phyloP scores from a whole-genome alignment of 78 protist species.

The Pigoraptor vietnamica region DNA sequence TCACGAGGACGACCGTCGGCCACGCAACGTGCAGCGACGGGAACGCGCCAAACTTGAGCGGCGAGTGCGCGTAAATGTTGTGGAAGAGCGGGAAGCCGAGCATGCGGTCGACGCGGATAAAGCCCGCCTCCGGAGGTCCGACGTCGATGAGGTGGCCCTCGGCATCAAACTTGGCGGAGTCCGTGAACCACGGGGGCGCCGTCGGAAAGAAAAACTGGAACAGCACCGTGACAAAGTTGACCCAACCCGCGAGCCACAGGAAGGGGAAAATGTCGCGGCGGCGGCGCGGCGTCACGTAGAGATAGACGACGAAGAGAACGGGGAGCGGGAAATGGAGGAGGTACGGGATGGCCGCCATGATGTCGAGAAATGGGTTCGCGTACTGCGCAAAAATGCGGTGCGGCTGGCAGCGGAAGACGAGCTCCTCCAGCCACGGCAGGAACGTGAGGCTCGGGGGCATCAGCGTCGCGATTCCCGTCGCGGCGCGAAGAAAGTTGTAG shows the following conservation, averaged over 20 bases:
- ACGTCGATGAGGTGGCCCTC: neutral
- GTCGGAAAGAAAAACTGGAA: slow-evolving; percentile 8
- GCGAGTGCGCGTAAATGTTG: neutral
- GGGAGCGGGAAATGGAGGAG: neutral
- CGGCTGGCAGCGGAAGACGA: slow-evolving; percentile 5
- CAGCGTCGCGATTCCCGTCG: neutral
- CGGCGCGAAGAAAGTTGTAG: neutral
- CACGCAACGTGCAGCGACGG: slow-evolving; percentile 10
- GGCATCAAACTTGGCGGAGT: neutral
- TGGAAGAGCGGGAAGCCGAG: neutral
- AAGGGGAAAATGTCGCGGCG: slow-evolving; percentile 3
- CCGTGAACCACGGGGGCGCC: slow-evolving; percentile 5
- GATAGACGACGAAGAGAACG: neutral
- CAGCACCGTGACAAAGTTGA: neutral
- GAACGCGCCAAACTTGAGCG: slow-evolving; percentile 13
- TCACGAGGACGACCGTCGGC: neutral
- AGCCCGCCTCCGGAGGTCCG: slow-evolving; percentile 7
- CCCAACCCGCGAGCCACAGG: neutral
- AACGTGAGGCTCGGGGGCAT: neutral
- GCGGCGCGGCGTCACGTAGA: slow-evolving; percentile 3
- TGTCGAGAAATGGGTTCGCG: neutral
- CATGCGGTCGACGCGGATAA: slow-evolving; percentile 7
- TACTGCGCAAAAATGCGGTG: neutral
- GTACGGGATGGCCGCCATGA: neutral
- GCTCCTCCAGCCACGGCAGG: slow-evolving; percentile 1